phyloP scores from a whole-genome alignment of 2,329 filamentous ascomycete genomes.

The Alternaria viburni region DNA sequence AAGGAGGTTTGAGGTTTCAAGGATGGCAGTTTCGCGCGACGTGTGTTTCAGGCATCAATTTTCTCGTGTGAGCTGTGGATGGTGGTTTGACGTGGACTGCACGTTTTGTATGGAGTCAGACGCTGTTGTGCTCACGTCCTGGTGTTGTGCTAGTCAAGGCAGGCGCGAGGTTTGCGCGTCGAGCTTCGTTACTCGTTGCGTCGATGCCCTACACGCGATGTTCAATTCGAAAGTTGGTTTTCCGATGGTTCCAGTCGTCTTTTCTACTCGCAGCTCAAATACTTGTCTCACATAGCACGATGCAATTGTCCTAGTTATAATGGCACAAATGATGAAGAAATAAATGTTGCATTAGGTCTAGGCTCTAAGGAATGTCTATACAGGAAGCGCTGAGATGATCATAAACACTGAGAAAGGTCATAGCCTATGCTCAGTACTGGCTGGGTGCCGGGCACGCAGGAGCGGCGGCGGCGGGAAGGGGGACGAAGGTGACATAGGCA shows the following conservation, averaged over 20 bases:
- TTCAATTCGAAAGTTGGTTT: neutral
- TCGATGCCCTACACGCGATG: neutral
- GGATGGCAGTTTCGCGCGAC: slow-evolving; percentile 26
- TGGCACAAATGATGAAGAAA: neutral
- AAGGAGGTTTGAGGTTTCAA: slow-evolving; percentile 29
- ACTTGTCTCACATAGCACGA: neutral
- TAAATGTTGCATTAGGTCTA: neutral
- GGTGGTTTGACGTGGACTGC: slow-evolving; percentile 11
- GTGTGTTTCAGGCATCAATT: slow-evolving; percentile 34
- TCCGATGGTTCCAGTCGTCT: neutral
- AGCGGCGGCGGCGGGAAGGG: slow-evolving; percentile 3
- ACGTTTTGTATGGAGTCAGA: neutral
- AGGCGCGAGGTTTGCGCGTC: neutral
- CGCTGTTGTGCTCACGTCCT: neutral
- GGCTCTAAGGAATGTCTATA: neutral
- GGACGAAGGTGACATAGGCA: slow-evolving; percentile 54
- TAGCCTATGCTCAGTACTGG: neutral
- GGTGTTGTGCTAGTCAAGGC: neutral
- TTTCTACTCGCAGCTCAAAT: neutral
- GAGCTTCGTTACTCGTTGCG: neutral
- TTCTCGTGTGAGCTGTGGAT: slow-evolving; percentile 2
- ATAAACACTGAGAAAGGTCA: neutral
- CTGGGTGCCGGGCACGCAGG: neutral
- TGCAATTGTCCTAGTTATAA: neutral
- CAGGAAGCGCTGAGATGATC: neutral